Conservation (phyloP, 2,329 filamentous ascomycete species). For the Phoma sp. region DNA sequence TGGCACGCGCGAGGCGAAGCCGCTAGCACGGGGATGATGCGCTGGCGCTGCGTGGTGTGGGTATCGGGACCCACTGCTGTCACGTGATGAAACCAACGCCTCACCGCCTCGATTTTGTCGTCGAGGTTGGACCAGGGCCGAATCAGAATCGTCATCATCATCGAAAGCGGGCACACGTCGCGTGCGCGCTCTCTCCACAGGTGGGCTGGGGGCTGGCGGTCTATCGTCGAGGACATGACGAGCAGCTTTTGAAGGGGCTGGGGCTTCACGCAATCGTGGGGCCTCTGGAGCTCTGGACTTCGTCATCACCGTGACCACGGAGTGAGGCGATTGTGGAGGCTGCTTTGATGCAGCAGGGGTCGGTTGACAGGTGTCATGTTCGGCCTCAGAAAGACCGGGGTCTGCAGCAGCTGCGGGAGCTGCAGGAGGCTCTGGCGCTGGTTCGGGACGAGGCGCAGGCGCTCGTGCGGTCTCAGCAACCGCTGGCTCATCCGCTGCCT, state of each 20-base stretch:
- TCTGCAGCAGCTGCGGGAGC: constrained; percentile 17
- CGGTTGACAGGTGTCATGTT: constrained; percentile 25
- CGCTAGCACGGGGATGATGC: constrained; percentile 34
- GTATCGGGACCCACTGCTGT: constrained; percentile 23
- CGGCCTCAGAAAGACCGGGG: constrained; percentile 14
- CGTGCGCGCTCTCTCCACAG: constrained; percentile 37
- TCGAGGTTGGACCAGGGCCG: constrained; percentile 40
- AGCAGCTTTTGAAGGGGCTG: constrained; percentile 34
- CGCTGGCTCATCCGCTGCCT: constrained; percentile 15
- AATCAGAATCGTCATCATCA: constrained; percentile 44
- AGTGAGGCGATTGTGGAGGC: constrained; percentile 28
- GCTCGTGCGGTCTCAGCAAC: constrained; percentile 16
- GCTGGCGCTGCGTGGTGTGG: constrained; percentile 38
- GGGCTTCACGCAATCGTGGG: constrained; percentile 32
- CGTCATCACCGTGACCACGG: constrained; percentile 28
- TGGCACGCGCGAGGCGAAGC: constrained; percentile 48
- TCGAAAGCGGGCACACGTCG: constrained; percentile 44
- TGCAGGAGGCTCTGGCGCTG: constrained; percentile 19
- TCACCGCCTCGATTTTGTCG: constrained; percentile 39
- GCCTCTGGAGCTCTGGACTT: constrained; percentile 28
- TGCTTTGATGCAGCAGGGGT: constrained; percentile 25
- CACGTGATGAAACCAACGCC: constrained; percentile 22
- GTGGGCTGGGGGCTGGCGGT: constrained; percentile 47
- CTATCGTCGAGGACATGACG: constrained; percentile 39
- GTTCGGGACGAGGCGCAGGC: constrained; percentile 18